A percentile compares a stretch with the other conserved stretches of the same genome.
phyloP scores from a whole-genome alignment of 163 green algal species.

The Coccomyxa subellipsoidea region DNA sequence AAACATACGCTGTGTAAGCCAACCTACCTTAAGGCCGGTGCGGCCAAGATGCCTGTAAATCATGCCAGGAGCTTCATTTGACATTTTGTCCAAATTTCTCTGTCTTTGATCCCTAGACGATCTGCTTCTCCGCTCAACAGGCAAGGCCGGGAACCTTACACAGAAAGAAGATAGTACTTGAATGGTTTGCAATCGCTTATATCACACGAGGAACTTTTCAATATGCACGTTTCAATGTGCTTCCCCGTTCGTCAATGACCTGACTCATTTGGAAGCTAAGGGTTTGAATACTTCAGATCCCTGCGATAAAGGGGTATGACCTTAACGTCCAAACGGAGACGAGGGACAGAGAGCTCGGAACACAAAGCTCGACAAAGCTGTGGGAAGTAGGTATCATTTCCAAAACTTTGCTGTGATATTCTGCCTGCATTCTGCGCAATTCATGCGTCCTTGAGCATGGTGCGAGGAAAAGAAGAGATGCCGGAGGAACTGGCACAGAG shows the following conservation, averaged over 20 bases:
- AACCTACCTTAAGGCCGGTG: conserved; percentile 57
- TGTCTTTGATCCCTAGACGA: not conserved
- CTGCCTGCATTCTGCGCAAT: no score
- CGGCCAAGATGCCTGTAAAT: conserved; percentile 63
- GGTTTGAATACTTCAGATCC: no score
- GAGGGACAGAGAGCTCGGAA: no score
- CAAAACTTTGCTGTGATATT: no score
- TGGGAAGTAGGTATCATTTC: no score
- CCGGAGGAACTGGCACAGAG: not conserved
- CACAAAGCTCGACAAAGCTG: no score
- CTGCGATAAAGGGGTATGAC: no score
- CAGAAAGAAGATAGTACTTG: not conserved
- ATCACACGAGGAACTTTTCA: no score
- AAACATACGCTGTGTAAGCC: not conserved
- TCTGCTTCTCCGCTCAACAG: not conserved
- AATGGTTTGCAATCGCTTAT: no score
- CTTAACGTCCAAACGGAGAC: no score
- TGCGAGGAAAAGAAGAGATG: not conserved
- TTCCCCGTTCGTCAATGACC: not conserved
- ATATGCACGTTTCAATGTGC: no score
- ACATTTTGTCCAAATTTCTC: not conserved
- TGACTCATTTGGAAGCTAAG: not conserved
- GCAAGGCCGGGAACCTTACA: not conserved
- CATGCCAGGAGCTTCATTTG: conserved; percentile 39
- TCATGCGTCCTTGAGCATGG: not conserved